These are phyloP conservation scores for Volvox africanus DNA, from an alignment of 139 green algal genomes.

Conservation along the genomic window DNA sequence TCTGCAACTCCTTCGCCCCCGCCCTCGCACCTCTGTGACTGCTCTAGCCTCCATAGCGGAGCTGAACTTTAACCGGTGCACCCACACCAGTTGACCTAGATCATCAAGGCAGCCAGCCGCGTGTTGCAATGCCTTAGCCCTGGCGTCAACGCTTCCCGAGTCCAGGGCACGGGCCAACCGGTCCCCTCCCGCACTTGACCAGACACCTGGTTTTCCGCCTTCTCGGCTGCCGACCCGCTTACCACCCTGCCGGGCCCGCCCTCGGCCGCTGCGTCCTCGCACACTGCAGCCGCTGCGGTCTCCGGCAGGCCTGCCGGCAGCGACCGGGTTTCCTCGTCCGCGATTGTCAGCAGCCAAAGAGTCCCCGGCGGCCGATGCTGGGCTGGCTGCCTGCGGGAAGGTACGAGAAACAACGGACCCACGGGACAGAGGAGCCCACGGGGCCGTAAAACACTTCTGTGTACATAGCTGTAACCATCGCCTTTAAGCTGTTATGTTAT, in stretches of 20 bases:
- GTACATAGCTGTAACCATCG: neutral
- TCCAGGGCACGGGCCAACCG: neutral
- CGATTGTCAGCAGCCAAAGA: neutral
- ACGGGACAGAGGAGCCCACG: neutral
- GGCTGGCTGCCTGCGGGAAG: neutral
- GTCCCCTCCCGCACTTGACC: neutral
- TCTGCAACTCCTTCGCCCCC: neutral
- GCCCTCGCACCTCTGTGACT: neutral
- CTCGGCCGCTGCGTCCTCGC: neutral
- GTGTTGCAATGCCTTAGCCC: neutral
- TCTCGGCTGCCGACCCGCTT: neutral
- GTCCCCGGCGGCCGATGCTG: neutral
- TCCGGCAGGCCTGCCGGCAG: neutral
- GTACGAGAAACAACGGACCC: neutral
- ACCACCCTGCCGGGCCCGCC: neutral
- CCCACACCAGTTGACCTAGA: conserved; percentile 24
- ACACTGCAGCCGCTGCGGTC: neutral
- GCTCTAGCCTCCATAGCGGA: conserved; percentile 10
- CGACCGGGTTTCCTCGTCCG: neutral
- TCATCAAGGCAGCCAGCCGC: conserved; percentile 24
- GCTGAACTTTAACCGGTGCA: neutral
- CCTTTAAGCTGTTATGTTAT: neutral
- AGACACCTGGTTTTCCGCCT: neutral
- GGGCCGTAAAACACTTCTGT: neutral
- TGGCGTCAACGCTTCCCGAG: neutral